A percentile compares a stretch with the other conserved stretches of the same genome.
Evolutionary conservation across 768 basidiomycete species (phyloP).

Genomic region (Suillus subalutaceus): DNA sequence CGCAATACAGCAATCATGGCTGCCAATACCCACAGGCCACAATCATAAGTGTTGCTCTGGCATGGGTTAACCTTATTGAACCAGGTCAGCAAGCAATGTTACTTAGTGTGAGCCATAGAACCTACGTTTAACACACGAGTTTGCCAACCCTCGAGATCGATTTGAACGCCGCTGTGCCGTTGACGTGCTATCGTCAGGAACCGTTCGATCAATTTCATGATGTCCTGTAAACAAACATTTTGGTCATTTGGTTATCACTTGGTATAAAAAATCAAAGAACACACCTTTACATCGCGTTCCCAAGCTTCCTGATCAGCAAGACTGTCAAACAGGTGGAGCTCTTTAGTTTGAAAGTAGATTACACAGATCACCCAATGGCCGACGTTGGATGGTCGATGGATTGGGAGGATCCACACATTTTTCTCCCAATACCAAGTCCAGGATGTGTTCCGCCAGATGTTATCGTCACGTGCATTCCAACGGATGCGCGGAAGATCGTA

Average conservation of each 20-base stretch:
- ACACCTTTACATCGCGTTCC: slow-evolving; percentile 4
- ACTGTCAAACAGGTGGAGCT: slow-evolving; percentile 19
- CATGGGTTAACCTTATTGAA: not conserved
- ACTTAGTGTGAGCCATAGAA: not conserved
- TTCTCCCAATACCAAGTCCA: slow-evolving; percentile 34
- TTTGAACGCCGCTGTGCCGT: not conserved
- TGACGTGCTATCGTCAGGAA: slow-evolving; percentile 7
- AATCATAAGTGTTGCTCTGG: slow-evolving; percentile 26
- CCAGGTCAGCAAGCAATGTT: not conserved
- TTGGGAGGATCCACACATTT: slow-evolving; percentile 39
- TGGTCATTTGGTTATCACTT: not conserved
- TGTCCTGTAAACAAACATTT: not conserved
- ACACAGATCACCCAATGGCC: slow-evolving; percentile 39
- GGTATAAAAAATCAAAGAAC: not conserved
- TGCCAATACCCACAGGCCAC: slow-evolving; percentile 30
- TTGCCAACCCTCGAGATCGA: slow-evolving; percentile 12
- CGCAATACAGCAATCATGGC: slow-evolving; percentile 24
- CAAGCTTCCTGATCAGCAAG: slow-evolving; percentile 9
- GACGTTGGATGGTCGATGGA: slow-evolving; percentile 27
- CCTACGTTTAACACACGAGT: slow-evolving; percentile 2
- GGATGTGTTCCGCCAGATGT: slow-evolving; percentile 26
- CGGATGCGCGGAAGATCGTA: slow-evolving; percentile 11
- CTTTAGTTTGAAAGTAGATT: not conserved
- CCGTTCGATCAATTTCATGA: slow-evolving; percentile 10
- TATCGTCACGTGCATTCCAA: slow-evolving; percentile 5